Conservation (phyloP, 805 yeast genomes). For the Schizosaccharomyces cryophilus region DNA sequence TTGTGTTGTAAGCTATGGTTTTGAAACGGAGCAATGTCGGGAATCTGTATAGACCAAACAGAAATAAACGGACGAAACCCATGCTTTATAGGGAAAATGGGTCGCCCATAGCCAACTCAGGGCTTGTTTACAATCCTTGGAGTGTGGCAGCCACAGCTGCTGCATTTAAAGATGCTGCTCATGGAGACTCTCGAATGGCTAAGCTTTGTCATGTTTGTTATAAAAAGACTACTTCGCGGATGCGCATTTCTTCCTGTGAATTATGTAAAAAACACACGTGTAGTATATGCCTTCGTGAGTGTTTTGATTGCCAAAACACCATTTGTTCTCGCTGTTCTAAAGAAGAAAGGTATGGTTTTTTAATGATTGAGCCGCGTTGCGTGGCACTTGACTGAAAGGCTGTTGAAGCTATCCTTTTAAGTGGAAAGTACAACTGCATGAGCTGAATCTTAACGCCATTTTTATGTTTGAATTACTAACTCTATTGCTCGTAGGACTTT, state of each 20-base stretch:
- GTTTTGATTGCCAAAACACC: background rate
- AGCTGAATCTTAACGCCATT: background rate
- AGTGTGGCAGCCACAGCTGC: background rate
- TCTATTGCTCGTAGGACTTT: no score
- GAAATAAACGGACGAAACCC: background rate
- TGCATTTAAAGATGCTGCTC: background rate
- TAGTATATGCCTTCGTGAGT: background rate
- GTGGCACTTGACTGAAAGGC: no score
- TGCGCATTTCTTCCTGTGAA: background rate
- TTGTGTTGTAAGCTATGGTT: background rate
- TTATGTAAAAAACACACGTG: background rate
- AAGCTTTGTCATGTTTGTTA: background rate
- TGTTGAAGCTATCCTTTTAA: no score
- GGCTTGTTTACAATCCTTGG: background rate
- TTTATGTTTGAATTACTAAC: no score
- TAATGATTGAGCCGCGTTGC: background rate
- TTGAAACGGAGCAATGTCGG: background rate
- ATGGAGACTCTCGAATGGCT: background rate
- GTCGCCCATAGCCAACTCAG: background rate
- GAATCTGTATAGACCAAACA: background rate
- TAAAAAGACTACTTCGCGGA: background rate
- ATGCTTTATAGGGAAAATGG: background rate
- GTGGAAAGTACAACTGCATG: background rate
- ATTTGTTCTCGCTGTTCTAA: background rate
- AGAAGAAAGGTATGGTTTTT: background rate